Evolutionary conservation across 2,329 filamentous ascomycete genomes (phyloP).

Genomic region (Shiraia sp.): DNA sequence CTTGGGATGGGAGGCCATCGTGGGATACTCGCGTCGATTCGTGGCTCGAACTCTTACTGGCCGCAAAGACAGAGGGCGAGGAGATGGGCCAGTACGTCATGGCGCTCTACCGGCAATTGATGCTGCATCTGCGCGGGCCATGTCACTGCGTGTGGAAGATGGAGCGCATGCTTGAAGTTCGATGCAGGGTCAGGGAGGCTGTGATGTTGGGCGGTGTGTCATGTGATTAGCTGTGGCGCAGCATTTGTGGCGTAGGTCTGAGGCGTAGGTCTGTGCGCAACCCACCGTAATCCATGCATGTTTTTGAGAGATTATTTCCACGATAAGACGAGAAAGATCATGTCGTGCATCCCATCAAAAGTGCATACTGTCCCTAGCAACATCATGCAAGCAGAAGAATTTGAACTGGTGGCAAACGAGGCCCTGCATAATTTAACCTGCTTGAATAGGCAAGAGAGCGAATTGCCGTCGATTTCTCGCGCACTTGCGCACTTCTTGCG

Average conservation of each 20-base stretch:
- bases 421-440: background rate
- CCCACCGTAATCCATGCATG: too few species aligned
- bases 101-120: slow-evolving; percentile 43
- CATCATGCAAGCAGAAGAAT: too few species aligned
- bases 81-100: slow-evolving; percentile 91
- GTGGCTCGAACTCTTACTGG: slow-evolving; percentile 66
- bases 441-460: slow-evolving; percentile 4
- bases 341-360: background rate
- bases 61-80: slow-evolving; percentile 80
- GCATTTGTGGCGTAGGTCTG: slow-evolving; percentile 14
- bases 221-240: slow-evolving; percentile 12
- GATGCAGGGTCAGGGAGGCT: slow-evolving; percentile 28
- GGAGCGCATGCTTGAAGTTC: slow-evolving; percentile 20
- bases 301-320: too few species aligned
- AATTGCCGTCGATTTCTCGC: slow-evolving; percentile 8
- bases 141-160: slow-evolving; percentile 30
- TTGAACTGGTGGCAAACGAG: too few species aligned
- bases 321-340: slow-evolving; percentile 1
- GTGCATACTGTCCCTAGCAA: background rate
- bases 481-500: slow-evolving; percentile 6
- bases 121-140: slow-evolving; percentile 44
- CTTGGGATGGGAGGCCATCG: slow-evolving; percentile 53
- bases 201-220: slow-evolving; percentile 21
- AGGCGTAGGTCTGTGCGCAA: slow-evolving; percentile 3
- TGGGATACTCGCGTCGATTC: slow-evolving; percentile 63